phyloP scores from a whole-genome alignment of 1,284 basidiomycete species.

The Exobasidium rhododendri region DNA sequence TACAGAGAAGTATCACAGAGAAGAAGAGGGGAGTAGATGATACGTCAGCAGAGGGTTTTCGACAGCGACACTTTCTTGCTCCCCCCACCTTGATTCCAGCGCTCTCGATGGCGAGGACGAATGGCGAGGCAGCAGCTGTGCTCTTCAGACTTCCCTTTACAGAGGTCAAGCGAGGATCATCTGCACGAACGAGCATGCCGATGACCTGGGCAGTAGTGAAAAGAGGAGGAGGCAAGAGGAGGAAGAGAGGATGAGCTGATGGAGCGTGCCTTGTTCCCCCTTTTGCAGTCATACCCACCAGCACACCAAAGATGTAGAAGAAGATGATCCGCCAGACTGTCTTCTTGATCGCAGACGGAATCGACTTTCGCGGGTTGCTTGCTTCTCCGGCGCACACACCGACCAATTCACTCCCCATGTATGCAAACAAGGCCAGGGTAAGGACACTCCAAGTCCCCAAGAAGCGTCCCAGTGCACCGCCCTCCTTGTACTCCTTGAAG shows the following conservation, averaged over 20 bases:
- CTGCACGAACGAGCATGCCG: conserved; percentile 72
- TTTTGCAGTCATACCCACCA: conserved; percentile 53
- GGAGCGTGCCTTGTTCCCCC: conserved; percentile 62
- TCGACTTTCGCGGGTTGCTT: conserved; percentile 28
- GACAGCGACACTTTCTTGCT: conserved; percentile 61
- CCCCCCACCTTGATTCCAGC: conserved; percentile 33
- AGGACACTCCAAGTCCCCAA: conserved; percentile 38
- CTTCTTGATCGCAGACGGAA: conserved; percentile 56
- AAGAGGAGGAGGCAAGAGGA: conserved; percentile 62
- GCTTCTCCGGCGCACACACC: conserved; percentile 53
- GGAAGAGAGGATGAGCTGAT: conserved; percentile 67
- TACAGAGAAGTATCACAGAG: too few species aligned
- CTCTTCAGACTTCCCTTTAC: conserved; percentile 58
- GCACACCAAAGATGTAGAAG: conserved; percentile 61
- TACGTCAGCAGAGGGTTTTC: too few species aligned
- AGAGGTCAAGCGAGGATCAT: conserved; percentile 62
- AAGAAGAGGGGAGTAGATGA: too few species aligned
- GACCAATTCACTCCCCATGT: conserved; percentile 63
- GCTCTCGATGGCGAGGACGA: conserved; percentile 66
- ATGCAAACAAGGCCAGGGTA: conserved; percentile 60
- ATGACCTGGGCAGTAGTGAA: conserved; percentile 60
- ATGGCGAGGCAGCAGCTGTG: conserved; percentile 73
- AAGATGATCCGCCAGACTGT: conserved; percentile 70
- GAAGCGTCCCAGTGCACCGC: conserved; percentile 45
- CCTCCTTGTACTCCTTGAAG: conserved; percentile 23